Conservation (phyloP, 1,284 basidiomycete genomes). For the Stygiomarasmius scandens region DNA sequence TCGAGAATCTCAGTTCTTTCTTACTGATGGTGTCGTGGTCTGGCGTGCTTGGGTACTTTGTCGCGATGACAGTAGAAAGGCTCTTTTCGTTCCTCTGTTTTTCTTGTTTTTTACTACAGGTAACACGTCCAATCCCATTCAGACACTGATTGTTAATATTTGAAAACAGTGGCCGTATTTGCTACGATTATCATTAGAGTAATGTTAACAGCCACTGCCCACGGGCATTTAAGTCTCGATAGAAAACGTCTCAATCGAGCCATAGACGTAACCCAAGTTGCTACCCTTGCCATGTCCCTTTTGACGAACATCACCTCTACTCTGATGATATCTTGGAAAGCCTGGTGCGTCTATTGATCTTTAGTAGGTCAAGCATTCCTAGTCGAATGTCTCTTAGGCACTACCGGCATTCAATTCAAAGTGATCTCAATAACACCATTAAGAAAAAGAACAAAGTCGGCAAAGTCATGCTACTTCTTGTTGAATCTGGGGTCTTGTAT, state of each 20-base stretch:
- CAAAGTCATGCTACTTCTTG: conserved; percentile 11
- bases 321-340: conserved; percentile 9
- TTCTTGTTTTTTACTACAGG: background rate
- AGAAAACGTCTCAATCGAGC: background rate
- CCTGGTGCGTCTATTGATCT: conserved; percentile 10
- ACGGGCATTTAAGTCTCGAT: background rate
- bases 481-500: conserved; percentile 17
- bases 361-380: background rate
- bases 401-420: background rate
- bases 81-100: background rate
- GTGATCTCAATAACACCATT: conserved; percentile 7
- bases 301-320: conserved; percentile 19
- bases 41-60: conserved; percentile 21
- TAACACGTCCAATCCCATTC: conserved; percentile 5
- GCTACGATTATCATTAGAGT: conserved; percentile 13
- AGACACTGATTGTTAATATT: background rate
- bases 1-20: conserved; percentile 10
- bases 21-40: conserved; percentile 18
- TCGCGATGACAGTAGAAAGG: background rate
- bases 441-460: conserved; percentile 8
- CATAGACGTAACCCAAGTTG: conserved; percentile 15
- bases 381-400: no score
- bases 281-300: conserved; percentile 11
- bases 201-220: background rate
- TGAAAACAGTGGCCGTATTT: conserved; percentile 2